Conservation (phyloP, 2,329 filamentous ascomycete genomes). For the Teratosphaeria zuluensis region DNA sequence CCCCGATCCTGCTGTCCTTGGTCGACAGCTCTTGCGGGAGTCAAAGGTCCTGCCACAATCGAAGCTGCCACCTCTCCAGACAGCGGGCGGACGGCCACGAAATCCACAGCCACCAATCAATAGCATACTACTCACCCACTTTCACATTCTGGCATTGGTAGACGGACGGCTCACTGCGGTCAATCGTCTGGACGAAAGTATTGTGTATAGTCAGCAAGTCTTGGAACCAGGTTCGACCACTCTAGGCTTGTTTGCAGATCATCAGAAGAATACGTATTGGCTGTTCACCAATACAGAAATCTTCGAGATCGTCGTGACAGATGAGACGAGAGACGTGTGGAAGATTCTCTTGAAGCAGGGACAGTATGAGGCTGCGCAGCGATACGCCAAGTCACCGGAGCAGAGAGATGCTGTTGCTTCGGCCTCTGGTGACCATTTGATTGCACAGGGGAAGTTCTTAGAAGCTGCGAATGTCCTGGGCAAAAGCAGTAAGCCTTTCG, state of each 20-base stretch:
- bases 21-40: constrained; percentile 65
- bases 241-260: constrained; percentile 78
- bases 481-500: constrained; percentile 91
- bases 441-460: constrained; percentile 67
- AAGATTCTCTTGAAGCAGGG: constrained; percentile 80
- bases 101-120: constrained; percentile 62
- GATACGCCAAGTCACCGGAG: constrained; percentile 66
- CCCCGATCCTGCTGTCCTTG: constrained; percentile 54
- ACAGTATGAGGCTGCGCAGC: constrained; percentile 79
- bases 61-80: constrained; percentile 61
- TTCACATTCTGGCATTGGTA: constrained; percentile 79
- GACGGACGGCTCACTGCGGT: constrained; percentile 75
- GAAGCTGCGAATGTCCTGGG: constrained; percentile 89
- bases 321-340: constrained; percentile 91
- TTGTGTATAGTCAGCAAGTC: constrained; percentile 82
- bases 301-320: constrained; percentile 81
- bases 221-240: constrained; percentile 68
- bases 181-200: constrained; percentile 74
- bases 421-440: constrained; percentile 80
- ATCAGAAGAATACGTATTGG: constrained; percentile 96
- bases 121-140: constrained; percentile 79
- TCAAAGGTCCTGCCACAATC: constrained; percentile 68
- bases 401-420: constrained; percentile 90
- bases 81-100: constrained; percentile 53
- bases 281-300: constrained; percentile 86